Percentiles rank a stretch among this genome's conserved stretches.
Conservation (phyloP, 345 rosid species). For the Eucalyptus microcorys region DNA sequence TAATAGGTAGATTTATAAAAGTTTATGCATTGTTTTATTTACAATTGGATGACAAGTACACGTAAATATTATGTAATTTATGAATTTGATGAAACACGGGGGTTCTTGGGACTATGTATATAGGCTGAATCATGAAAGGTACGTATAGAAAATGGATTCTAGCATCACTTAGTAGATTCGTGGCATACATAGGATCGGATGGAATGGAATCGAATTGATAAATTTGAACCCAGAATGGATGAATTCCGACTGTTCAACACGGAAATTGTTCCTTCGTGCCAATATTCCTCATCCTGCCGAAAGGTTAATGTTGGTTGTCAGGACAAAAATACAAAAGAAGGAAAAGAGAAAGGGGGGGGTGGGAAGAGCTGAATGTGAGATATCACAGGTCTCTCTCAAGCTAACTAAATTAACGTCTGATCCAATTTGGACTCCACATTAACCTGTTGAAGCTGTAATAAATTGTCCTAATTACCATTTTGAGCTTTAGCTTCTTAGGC, state of each 20-base stretch:
- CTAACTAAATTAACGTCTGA: neutral
- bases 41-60: neutral
- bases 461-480: neutral
- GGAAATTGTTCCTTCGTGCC: neutral
- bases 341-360: neutral
- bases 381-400: neutral
- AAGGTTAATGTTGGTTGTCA: neutral
- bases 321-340: neutral
- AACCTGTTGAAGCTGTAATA: neutral
- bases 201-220: neutral
- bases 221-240: neutral
- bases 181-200: neutral
- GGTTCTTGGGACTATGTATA: neutral
- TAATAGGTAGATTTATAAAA: neutral
- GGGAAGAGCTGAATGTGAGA: neutral
- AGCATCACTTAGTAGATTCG: neutral
- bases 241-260: neutral
- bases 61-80: neutral
- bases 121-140: neutral
- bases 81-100: neutral
- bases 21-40: neutral
- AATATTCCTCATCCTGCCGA: neutral
- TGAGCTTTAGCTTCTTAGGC: neutral
- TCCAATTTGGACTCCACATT: neutral
- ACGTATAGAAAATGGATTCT: neutral